These are phyloP conservation scores for Chloranthus sessilifolius DNA, from an alignment of 164 flowering plant genomes.

Conservation along the genomic window DNA sequence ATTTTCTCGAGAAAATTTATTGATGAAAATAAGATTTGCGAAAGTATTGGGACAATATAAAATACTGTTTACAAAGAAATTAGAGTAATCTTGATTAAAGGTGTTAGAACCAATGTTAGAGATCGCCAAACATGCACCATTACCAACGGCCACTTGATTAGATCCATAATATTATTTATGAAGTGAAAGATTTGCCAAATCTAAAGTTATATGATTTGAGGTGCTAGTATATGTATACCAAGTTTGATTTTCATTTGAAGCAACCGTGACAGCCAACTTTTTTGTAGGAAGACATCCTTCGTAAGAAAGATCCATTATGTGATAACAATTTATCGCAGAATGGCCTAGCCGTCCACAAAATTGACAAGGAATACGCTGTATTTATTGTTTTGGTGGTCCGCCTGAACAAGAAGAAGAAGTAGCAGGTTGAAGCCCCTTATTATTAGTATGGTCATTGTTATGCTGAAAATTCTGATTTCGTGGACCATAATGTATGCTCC, in stretches of 20 bases:
- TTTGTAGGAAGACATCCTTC: too few species aligned
- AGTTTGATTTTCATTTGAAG: background rate
- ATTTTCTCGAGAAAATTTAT: background rate
- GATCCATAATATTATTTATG: background rate
- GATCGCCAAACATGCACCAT: background rate
- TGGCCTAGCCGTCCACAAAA: background rate
- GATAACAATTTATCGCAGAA: background rate
- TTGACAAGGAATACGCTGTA: background rate
- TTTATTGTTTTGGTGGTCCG: too few species aligned
- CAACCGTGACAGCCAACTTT: too few species aligned
- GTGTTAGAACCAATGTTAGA: background rate
- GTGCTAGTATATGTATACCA: background rate
- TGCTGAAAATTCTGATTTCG: background rate
- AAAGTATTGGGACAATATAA: background rate
- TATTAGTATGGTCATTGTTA: background rate
- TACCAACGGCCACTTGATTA: background rate
- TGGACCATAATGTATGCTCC: background rate
- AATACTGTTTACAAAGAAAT: background rate
- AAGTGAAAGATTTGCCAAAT: background rate
- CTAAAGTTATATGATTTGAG: background rate
- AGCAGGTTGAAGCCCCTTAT: too few species aligned
- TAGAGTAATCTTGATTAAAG: background rate
- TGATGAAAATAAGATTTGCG: background rate
- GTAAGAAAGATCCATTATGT: background rate
- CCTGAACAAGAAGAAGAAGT: too few species aligned